Conservation (phyloP, 208 protist species). For the Leishmania major region DNA sequence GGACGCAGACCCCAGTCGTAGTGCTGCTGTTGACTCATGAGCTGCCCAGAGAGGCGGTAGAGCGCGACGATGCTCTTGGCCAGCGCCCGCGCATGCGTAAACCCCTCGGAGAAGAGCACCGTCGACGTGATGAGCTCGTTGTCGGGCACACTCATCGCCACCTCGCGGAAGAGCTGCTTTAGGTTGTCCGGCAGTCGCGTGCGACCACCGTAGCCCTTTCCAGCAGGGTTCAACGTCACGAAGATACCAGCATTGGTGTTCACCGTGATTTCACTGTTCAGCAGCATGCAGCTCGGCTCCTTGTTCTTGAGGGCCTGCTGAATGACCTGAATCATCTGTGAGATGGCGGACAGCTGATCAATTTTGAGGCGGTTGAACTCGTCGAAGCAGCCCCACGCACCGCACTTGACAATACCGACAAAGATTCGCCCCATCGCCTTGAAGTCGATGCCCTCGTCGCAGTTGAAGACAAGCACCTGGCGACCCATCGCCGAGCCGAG, state of each 20-base stretch:
- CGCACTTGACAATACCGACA: conserved; percentile 94
- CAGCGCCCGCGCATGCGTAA: conserved; percentile 82
- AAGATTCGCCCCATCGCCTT: conserved; percentile 95
- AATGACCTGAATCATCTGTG: conserved; percentile 95
- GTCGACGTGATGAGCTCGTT: conserved; percentile 95
- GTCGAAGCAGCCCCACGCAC: conserved; percentile 95
- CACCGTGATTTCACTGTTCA: conserved; percentile 73
- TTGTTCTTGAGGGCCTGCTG: conserved; percentile 90
- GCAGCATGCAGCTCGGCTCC: conserved; percentile 78
- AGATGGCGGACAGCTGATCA: conserved; percentile 95
- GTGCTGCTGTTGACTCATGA: conserved; percentile 97
- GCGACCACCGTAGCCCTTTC: conserved; percentile 97
- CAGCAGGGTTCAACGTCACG: conserved; percentile 97
- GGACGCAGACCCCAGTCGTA: conserved; percentile 98
- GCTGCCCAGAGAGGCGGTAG: conserved; percentile 95
- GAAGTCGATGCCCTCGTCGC: conserved; percentile 95
- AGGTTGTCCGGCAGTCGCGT: conserved; percentile 98
- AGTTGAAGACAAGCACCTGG: conserved; percentile 96
- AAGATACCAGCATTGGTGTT: conserved; percentile 94
- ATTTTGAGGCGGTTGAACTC: conserved; percentile 96
- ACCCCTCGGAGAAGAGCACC: conserved; percentile 92
- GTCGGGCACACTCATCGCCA: conserved; percentile 98
- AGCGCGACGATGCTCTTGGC: conserved; percentile 92
- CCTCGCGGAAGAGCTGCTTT: conserved; percentile 97
- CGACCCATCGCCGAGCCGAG: conserved; percentile 92